These are phyloP conservation scores for Pythium plurisporium DNA, from an alignment of 352 stramenopile genomes.

Conservation along the genomic window DNA sequence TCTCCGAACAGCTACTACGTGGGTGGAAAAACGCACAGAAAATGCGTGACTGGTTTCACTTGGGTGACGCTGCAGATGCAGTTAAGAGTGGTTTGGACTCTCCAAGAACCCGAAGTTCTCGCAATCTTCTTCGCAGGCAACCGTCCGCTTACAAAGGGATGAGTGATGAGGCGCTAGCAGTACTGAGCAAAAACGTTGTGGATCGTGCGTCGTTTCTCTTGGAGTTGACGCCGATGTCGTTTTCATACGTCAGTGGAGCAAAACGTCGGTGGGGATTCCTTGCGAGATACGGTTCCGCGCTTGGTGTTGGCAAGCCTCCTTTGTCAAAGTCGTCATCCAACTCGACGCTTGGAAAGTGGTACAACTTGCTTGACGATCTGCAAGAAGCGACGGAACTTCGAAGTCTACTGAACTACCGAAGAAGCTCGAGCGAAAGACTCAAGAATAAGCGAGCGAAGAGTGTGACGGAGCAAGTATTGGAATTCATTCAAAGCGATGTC, in stretches of 20 bases:
- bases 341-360: slow-evolving; percentile 72
- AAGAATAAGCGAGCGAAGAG: slow-evolving; percentile 50
- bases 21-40: slow-evolving; percentile 85
- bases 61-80: slow-evolving; percentile 67
- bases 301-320: slow-evolving; percentile 27
- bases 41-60: slow-evolving; percentile 84
- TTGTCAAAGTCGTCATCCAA: slow-evolving; percentile 18
- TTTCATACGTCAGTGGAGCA: slow-evolving; percentile 65
- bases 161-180: slow-evolving; percentile 61
- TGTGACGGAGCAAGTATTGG: slow-evolving; percentile 76
- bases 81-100: slow-evolving; percentile 32
- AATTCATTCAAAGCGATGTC: slow-evolving; percentile 82
- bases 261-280: slow-evolving; percentile 67
- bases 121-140: slow-evolving; percentile 27
- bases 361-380: slow-evolving; percentile 71
- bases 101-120: slow-evolving; percentile 5
- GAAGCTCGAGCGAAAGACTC: slow-evolving; percentile 63
- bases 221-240: slow-evolving; percentile 67
- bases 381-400: slow-evolving; percentile 70
- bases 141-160: slow-evolving; percentile 76
- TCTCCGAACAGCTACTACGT: slow-evolving; percentile 61
- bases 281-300: slow-evolving; percentile 65
- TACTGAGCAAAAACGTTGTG: slow-evolving; percentile 73
- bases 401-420: slow-evolving; percentile 69
- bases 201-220: slow-evolving; percentile 64